Conservation (phyloP, 78 protist species). For the Bodo saltans region DNA sequence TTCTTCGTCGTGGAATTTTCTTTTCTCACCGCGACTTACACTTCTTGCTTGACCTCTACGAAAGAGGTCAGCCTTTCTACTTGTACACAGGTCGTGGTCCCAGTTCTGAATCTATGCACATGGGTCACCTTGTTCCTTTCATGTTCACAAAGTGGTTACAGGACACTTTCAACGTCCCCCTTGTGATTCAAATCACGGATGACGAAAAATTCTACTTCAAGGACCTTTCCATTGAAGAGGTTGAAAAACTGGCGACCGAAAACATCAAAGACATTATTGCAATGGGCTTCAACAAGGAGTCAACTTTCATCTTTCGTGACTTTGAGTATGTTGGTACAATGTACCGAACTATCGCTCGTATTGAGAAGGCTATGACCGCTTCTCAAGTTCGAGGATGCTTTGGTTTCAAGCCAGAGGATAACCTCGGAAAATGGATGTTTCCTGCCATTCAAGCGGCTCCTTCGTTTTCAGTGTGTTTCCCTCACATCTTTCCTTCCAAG, state of each 20-base stretch:
- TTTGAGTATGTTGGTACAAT: constrained; percentile 74
- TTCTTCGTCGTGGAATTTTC: constrained; percentile 74
- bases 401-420: constrained; percentile 67
- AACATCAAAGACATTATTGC: constrained; percentile 98
- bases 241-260: constrained; percentile 55
- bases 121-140: constrained; percentile 97
- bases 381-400: constrained; percentile 57
- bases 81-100: constrained; percentile 99
- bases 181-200: constrained; percentile 98
- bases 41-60: constrained; percentile 68
- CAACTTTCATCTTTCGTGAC: constrained; percentile 96
- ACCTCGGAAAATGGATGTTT: constrained; percentile 80
- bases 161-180: constrained; percentile 91
- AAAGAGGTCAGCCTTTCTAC: constrained; percentile 85
- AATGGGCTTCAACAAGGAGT: constrained; percentile 90
- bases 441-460: constrained; percentile 97
- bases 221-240: constrained; percentile 73
- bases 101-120: constrained; percentile 84
- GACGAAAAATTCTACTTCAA: constrained; percentile 96
- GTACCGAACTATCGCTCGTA: constrained; percentile 62
- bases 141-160: constrained; percentile 84
- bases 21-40: constrained; percentile 85
- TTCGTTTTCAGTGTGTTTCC: constrained; percentile 85
- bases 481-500: constrained; percentile 78
- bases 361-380: constrained; percentile 47